Base-by-base conservation (phyloP, 2,329 filamentous ascomycete genomes). In the Amphichorda felina region DNA sequence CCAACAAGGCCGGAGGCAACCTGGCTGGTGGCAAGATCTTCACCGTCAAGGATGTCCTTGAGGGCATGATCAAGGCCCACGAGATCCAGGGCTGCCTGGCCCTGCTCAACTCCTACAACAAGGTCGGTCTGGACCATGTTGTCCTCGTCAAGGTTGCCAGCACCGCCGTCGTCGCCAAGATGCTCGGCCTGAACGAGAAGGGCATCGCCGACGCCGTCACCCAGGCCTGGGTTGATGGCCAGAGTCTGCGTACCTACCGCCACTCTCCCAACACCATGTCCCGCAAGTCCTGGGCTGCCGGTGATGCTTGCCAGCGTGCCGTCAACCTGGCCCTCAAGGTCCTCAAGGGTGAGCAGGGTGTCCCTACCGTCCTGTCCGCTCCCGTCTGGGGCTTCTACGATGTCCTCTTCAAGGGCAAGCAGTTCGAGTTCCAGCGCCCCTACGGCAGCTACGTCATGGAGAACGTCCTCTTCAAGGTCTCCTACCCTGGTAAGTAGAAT, bases 381-480 rank as follows among this genome's bases (percentile, higher is more conserved):
- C 87, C 87, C 26, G 79, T 79, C 39, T 98, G 91, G 91, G 91
- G 91, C 40, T 98, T 96, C 75, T 98, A 98, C 66, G 91, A 98
- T 56, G 88, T 96, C 45, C 75, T 93, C 44, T 98, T 96, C 73
- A 85, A 88, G 68, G 87, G 87, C 64, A 86, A 93, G 52, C 84
- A 84, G 63, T 98, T 98, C 59, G 70, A 87, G 60, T 98, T 95
- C 73, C 89, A 96, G 71, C 79, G 91, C 43, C 78, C 81, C 40
- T 98, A 98, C 56, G 89, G 88, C 56, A 94, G 83, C 70, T 98
- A 98, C 61, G 91, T 98, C 47, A 98, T 98, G 91, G 91, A 98
- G 77, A 98, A 96, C 55, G 87, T 98, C 41, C 79, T 98, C 44
- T 98, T 98, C 81, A 98, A 98, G 76, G 91, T 98, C 41, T 98